A percentile compares a stretch with the other conserved stretches of the same genome.
Conservation (phyloP, 495 filamentous ascomycete species). For the Thermochaetoides thermophila region DNA sequence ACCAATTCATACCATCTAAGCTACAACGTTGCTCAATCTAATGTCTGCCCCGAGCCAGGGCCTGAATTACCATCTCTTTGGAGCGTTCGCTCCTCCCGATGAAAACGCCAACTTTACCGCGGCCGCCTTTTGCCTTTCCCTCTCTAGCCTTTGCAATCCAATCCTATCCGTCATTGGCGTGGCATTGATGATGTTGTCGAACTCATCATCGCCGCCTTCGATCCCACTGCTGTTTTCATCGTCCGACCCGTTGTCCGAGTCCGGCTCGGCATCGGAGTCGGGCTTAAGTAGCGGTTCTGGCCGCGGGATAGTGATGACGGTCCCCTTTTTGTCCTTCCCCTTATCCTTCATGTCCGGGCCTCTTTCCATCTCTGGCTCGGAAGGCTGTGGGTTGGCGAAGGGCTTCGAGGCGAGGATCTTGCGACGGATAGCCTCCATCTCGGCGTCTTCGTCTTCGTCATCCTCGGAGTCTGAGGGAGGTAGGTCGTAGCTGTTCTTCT, state of each 20-base stretch:
- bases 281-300: constrained; percentile 34
- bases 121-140: too few relatives aligned
- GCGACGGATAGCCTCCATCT: constrained; percentile 81
- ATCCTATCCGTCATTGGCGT: constrained; percentile 71
- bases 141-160: constrained; percentile 37
- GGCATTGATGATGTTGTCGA: constrained; percentile 85
- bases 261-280: constrained; percentile 60
- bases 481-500: constrained; percentile 54
- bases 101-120: too few relatives aligned
- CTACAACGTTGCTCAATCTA: constrained; percentile 1
- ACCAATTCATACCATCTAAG: constrained; percentile 3
- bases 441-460: constrained; percentile 63
- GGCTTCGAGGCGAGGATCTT: constrained; percentile 75
- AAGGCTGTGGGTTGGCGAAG: constrained; percentile 50
- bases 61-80: constrained; percentile 12
- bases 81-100: constrained; percentile 14
- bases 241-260: constrained; percentile 44
- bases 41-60: background rate
- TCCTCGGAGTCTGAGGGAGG: constrained; percentile 41
- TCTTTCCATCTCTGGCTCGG: too few relatives aligned
- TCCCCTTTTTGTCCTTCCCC: constrained; percentile 40
- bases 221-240: background rate
- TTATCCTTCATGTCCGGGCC: too few relatives aligned
- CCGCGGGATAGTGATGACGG: constrained; percentile 41
- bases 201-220: constrained; percentile 31